Evolutionary conservation across 257 asterid genomes (phyloP), one percentile per base, ranked within the genome.

Genomic region (Forsythia viridissima): DNA sequence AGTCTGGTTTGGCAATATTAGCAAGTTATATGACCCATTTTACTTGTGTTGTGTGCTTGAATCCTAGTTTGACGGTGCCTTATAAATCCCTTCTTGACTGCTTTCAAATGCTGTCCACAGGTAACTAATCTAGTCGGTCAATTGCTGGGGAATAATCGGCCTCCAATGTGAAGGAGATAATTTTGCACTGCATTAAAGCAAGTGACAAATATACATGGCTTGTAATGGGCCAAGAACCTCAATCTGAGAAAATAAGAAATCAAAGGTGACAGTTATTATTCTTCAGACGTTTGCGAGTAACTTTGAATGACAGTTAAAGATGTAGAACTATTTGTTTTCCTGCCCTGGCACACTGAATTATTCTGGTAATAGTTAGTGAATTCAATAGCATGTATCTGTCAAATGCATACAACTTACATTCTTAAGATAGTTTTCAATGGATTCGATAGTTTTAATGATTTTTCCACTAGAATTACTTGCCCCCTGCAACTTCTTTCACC

Each of bases 41-140:
- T 38, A 13, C 11, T 6, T 2, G 10, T 51, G 61, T 11, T 30
- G 75, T 72, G 20, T 11, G 4, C 61, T 43, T 43, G 76, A 48
- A 59, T 59, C 34, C 36, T 8, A 11, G 20, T 15, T 15, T 51
- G 12, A 12, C 7, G 59, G 13, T 70, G 30, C 76, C 44, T 71
- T 61, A 10, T 75, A 55, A 6, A 65, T 55, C 73, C 65, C 20
- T 48, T 65, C 15, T 55, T 77, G 82, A 82, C 65, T 38, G 79
- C 21, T 70, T 48, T 70, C 72, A 3, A 72, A n/a, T 78, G 36
- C 73, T 74, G 74, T 59, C 48, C 80, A 87, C 97, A 95, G 99
- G 98, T 93, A 82, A 93, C 94, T 3, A 91, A 87, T 89, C 87
- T 93, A 24, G 97, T 95, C n/a, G 99, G 99, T 38, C 96, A 89